A percentile compares a stretch with the other conserved stretches of the same genome.
Conservation (phyloP, 768 basidiomycete genomes). For the Trametes punicea region DNA sequence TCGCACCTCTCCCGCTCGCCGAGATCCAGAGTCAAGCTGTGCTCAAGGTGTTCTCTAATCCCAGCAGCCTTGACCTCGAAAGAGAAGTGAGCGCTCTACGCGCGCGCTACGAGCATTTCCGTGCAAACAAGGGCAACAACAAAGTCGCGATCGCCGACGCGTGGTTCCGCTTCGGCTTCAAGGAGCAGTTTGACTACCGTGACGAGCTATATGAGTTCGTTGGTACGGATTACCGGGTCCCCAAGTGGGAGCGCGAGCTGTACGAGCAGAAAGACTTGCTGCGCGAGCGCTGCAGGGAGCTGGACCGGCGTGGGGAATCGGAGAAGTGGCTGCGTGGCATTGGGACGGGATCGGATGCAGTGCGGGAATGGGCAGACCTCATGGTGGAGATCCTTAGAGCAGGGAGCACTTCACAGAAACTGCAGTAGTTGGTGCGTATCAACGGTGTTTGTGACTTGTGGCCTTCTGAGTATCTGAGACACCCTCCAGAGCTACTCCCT, state of each 20-base stretch:
- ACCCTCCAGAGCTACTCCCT: no score
- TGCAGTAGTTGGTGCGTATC: neutral
- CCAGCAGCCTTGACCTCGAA: slow-evolving; percentile 43
- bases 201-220: slow-evolving; percentile 48
- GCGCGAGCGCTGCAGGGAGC: slow-evolving; percentile 51
- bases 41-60: slow-evolving; percentile 51
- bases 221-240: slow-evolving; percentile 36
- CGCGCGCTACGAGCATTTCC: slow-evolving; percentile 45
- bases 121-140: slow-evolving; percentile 18
- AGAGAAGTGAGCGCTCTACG: slow-evolving; percentile 47
- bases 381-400: slow-evolving; percentile 33
- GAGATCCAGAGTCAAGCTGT: slow-evolving; percentile 74
- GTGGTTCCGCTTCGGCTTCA: slow-evolving; percentile 51
- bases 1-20: slow-evolving; percentile 72
- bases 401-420: neutral
- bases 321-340: slow-evolving; percentile 58
- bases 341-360: slow-evolving; percentile 56
- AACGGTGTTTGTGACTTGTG: no score
- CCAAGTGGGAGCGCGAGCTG: slow-evolving; percentile 56
- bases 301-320: slow-evolving; percentile 55
- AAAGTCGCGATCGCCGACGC: slow-evolving; percentile 43
- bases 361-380: slow-evolving; percentile 60
- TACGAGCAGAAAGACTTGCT: slow-evolving; percentile 48
- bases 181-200: slow-evolving; percentile 67
- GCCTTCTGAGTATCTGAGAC: no score